Evolutionary conservation across 345 rosid genomes (phyloP).

Genomic region (Eutrema heterophyllum): DNA sequence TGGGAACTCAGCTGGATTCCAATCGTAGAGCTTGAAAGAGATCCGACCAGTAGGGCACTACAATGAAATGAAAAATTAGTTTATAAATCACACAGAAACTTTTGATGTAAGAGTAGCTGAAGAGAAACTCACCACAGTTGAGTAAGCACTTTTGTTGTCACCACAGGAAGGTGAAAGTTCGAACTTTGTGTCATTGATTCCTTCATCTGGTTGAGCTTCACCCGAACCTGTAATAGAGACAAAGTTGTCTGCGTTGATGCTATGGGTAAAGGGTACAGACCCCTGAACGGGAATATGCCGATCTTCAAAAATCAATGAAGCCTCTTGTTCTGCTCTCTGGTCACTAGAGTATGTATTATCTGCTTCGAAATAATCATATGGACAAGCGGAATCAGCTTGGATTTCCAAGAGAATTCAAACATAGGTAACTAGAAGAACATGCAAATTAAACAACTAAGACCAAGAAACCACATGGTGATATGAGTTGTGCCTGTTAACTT

Average conservation of each 20-base stretch:
- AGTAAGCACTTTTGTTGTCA: conserved; percentile 64
- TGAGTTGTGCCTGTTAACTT: background rate
- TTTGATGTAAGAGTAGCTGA: conserved; percentile 13
- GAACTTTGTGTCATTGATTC: conserved; percentile 51
- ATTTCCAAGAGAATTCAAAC: background rate
- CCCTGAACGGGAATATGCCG: conserved; percentile 39
- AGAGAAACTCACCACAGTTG: conserved; percentile 62
- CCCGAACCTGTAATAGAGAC: conserved; percentile 47
- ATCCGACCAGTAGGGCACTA: conserved; percentile 97
- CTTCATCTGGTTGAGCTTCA: conserved; percentile 44
- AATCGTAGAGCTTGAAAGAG: conserved; percentile 97
- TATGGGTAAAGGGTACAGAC: conserved; percentile 48
- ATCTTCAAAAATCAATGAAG: conserved; percentile 54
- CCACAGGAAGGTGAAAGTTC: conserved; percentile 53
- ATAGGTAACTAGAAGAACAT: background rate
- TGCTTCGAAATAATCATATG: conserved; percentile 21
- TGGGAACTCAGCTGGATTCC: conserved; percentile 99
- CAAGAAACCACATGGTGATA: conserved; percentile 3
- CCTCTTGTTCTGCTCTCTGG: conserved; percentile 55
- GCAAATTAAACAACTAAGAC: background rate
- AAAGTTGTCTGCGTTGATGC: conserved; percentile 52
- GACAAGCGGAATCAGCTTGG: background rate
- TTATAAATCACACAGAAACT: background rate
- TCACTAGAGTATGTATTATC: conserved; percentile 45
- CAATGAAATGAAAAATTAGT: conserved; percentile 31